These are phyloP conservation scores for Solanum chiquidenum DNA, from an alignment of 257 asterid species.

Conservation along the genomic window DNA sequence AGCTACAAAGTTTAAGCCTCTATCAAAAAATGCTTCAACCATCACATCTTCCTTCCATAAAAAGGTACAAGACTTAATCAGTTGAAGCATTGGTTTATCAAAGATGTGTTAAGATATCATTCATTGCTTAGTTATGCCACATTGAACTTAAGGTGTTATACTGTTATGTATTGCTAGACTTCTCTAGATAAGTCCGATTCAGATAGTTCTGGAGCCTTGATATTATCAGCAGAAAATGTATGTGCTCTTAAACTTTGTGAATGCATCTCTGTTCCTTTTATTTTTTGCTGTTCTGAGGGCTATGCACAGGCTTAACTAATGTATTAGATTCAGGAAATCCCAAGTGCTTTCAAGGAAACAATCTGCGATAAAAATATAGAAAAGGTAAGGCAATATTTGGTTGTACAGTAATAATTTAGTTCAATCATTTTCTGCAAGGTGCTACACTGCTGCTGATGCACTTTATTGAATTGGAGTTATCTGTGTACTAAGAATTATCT, in stretches of 20 bases:
- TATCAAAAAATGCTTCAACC: slow-evolving; percentile 16
- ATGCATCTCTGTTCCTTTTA: neutral
- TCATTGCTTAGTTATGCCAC: neutral
- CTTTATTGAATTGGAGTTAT: neutral
- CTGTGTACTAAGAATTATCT: neutral
- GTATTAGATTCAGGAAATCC: neutral
- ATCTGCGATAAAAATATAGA: neutral
- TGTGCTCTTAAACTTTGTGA: neutral
- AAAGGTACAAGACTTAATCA: slow-evolving; percentile 21
- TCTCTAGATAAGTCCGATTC: slow-evolving; percentile 11
- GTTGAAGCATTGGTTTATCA: neutral
- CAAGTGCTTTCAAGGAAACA: neutral
- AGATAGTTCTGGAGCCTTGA: slow-evolving; percentile 9
- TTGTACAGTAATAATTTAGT: neutral
- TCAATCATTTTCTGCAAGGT: neutral
- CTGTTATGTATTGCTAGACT: neutral
- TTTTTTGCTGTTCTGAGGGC: neutral
- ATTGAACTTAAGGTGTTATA: neutral
- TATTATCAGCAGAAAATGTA: slow-evolving; percentile 12
- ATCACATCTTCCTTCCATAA: slow-evolving; percentile 28
- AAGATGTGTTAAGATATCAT: neutral
- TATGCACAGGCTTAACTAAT: neutral
- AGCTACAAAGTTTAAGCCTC: slow-evolving; percentile 19
- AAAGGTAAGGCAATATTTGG: neutral
- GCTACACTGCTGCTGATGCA: neutral